Evolutionary conservation across 257 asterid genomes (phyloP).

Genomic region (Henckelia pumila): DNA sequence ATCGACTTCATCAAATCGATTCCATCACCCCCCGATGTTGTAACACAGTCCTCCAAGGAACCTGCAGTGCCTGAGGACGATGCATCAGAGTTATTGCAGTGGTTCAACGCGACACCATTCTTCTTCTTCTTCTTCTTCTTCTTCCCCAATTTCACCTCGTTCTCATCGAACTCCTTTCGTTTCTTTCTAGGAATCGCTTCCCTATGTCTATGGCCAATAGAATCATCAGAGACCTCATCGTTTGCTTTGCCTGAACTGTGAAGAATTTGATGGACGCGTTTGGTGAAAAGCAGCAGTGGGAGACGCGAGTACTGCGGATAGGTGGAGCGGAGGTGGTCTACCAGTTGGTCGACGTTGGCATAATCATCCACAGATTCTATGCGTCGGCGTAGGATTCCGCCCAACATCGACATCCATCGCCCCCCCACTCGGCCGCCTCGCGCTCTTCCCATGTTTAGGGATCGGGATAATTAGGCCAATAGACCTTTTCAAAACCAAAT

Average conservation of each 20-base stretch:
- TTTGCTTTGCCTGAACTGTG: constrained; percentile 16
- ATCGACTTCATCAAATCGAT: constrained; percentile 66
- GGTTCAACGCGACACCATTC: constrained; percentile 16
- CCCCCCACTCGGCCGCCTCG: too few species aligned
- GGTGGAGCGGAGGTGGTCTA: constrained; percentile 55
- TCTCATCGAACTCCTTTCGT: constrained; percentile 29
- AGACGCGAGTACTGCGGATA: constrained; percentile 49
- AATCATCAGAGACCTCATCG: too few species aligned
- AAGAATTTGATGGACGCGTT: constrained; percentile 37
- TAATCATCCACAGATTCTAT: constrained; percentile 34
- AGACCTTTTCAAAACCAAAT: too few species aligned
- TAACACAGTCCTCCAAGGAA: constrained; percentile 29
- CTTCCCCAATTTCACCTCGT: constrained; percentile 55
- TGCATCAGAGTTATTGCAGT: too few species aligned
- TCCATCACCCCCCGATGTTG: constrained; percentile 39
- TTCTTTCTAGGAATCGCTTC: constrained; percentile 26
- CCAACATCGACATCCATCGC: too few species aligned
- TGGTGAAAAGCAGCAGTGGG: constrained; percentile 47
- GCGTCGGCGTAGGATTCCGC: constrained; percentile 39
- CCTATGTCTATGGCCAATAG: too few species aligned
- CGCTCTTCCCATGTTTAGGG: too few species aligned
- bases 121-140: too few species aligned
- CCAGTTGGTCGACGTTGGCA: constrained; percentile 54
- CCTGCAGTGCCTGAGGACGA: constrained; percentile 27
- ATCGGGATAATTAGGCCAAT: too few species aligned